Evolutionary conservation across 2,329 filamentous ascomycete species (phyloP).

Genomic region (Pseudogymnoascus sp.): DNA sequence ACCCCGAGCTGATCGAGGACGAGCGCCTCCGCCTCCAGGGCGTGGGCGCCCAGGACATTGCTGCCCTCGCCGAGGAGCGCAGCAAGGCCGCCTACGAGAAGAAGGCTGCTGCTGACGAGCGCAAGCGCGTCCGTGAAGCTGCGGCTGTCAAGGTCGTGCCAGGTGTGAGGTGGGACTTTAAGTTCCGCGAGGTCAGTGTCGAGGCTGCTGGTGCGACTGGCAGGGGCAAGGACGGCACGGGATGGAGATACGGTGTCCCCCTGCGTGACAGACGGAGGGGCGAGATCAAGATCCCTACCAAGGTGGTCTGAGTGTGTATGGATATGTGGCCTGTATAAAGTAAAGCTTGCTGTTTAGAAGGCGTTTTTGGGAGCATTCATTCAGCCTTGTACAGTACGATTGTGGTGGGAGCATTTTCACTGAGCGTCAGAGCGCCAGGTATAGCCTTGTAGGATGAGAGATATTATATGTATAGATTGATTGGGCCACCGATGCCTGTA

Average conservation of each 20-base stretch:
- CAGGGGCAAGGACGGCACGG: conserved; percentile 42
- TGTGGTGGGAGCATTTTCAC: conserved; percentile 1
- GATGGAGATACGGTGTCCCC: conserved; percentile 57
- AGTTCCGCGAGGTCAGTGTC: conserved; percentile 51
- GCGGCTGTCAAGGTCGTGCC: conserved; percentile 37
- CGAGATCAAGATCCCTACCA: conserved; percentile 59
- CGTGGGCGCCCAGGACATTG: conserved; percentile 25
- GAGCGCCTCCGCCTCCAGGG: conserved; percentile 28
- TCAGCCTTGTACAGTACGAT: conserved; percentile 6
- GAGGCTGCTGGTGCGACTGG: conserved; percentile 49
- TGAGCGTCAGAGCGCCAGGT: conserved; percentile 2
- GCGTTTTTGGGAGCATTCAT: conserved; percentile 3
- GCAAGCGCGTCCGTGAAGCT: conserved; percentile 29
- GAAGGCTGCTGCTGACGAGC: conserved; percentile 14
- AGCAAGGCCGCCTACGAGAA: conserved; percentile 29
- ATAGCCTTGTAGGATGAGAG: conserved; percentile 1
- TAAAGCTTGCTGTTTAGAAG: not conserved
- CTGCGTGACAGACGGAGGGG: conserved; percentile 54
- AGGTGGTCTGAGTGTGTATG: conserved; percentile 32
- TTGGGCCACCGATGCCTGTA: not conserved
- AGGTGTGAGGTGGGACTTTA: conserved; percentile 50
- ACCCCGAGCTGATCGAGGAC: conserved; percentile 50
- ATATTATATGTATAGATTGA: conserved; percentile 6
- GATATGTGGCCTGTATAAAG: not conserved
- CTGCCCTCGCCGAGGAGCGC: conserved; percentile 23